Evolutionary conservation across 257 asterid species (phyloP), one percentile per base, ranked within the genome.

Genomic region (Petunia secreta): DNA sequence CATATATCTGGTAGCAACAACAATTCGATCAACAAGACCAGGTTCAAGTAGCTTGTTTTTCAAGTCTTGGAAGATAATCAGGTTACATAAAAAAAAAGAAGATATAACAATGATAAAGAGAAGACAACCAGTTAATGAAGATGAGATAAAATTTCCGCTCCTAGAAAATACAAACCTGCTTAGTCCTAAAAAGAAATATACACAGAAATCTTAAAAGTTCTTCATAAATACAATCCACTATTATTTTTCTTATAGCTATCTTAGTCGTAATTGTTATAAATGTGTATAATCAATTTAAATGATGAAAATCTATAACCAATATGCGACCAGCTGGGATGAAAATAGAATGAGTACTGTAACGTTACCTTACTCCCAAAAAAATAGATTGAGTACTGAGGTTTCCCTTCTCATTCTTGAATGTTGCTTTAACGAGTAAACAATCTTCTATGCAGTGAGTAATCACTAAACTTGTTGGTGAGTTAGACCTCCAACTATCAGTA

Each of bases 21-120:
- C 96, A 41, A 94, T 85, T 73, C 86, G 98, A 86, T 94, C 98
- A 77, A 94, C 98, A 68, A 92, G 75, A 77, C 98, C 98, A 40
- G 94, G 95, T 85, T 94, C 98, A 38, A 94, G 96, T 75, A 94
- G 93, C 90, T 90, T 94, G 87, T 89, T 92, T 78, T 89, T 92
- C 92, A 94, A 94, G 86, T 92, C 98, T 85, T 94, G 98, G 87
- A 94, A 94, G 87, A 96, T 94, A 80, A 94, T 94, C 98, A 25
- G 25, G 25, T 64, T 37, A 73, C 63, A 36, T 50, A 2, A 73
- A 50, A 13, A 1, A 1, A 48, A 73, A 73, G 25, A 25, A 25
- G 25, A 25, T 25, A 25, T 73, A 50, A 50, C 34, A 44, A 50
- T 50, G 78, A 73, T 50, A 50, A 65, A 73, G 62, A 57, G n/a